Evolutionary conservation across 2,329 filamentous ascomycete species (phyloP).

Genomic region (Sodiomyces alkalinus): DNA sequence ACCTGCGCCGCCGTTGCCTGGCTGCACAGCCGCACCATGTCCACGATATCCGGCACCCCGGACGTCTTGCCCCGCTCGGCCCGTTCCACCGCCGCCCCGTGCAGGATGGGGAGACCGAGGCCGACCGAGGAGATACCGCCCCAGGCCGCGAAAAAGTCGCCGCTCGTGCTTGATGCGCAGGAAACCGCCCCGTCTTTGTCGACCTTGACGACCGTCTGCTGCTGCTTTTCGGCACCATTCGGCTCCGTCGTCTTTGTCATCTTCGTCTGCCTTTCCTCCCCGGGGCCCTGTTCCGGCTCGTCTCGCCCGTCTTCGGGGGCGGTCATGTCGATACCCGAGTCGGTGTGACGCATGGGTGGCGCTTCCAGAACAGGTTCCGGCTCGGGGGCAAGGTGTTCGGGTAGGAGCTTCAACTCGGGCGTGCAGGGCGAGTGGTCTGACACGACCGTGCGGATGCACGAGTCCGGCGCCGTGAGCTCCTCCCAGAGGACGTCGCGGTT

Average conservation of each 20-base stretch:
- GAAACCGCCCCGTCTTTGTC: too few species aligned
- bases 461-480: constrained; percentile 55
- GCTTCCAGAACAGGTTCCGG: constrained; percentile 10
- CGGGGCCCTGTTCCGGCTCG: constrained; percentile 5
- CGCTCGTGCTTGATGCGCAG: constrained; percentile 27
- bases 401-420: constrained; percentile 80
- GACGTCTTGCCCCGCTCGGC: constrained; percentile 27
- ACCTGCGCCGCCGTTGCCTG: constrained; percentile 80
- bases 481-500: constrained; percentile 84
- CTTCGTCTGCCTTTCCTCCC: too few species aligned
- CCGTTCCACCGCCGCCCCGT: constrained; percentile 57
- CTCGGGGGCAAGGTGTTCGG: constrained; percentile 38
- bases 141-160: constrained; percentile 94
- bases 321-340: constrained; percentile 38
- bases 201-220: constrained; percentile 9
- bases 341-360: constrained; percentile 28
- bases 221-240: constrained; percentile 12
- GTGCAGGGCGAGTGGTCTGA: constrained; percentile 96
- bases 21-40: constrained; percentile 76
- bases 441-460: constrained; percentile 81
- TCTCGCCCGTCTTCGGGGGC: constrained; percentile 15
- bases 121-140: constrained; percentile 92
- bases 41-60: constrained; percentile 41
- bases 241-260: too few species aligned
- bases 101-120: constrained; percentile 78